Conservation (phyloP, 495 filamentous ascomycete genomes). For the Bathelium albidoporum region DNA sequence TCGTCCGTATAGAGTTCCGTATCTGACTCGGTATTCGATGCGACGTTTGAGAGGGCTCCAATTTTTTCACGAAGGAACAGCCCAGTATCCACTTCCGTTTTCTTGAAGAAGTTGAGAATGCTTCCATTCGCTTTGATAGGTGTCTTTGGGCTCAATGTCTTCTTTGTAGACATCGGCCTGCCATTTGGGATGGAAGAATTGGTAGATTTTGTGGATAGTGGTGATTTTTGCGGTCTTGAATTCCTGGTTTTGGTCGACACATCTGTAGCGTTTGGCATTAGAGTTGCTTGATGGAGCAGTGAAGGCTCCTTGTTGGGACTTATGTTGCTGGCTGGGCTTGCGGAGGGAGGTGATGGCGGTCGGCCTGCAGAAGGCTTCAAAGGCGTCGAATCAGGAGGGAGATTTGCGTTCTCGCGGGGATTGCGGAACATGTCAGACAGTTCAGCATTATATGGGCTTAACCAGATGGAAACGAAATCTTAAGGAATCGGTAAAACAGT, state of each 20-base stretch:
- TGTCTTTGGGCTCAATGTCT: slow-evolving; percentile 24
- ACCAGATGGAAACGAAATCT: background rate
- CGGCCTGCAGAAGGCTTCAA: slow-evolving; percentile 33
- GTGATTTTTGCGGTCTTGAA: slow-evolving; percentile 11
- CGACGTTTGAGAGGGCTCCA: slow-evolving; percentile 17
- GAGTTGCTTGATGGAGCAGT: background rate
- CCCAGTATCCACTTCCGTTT: slow-evolving; percentile 41
- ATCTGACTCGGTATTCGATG: slow-evolving; percentile 16
- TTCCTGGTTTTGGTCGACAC: slow-evolving; percentile 23
- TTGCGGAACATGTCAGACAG: slow-evolving; percentile 34
- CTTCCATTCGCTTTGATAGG: slow-evolving; percentile 50
- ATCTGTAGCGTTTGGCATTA: background rate
- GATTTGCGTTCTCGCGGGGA: slow-evolving; percentile 29
- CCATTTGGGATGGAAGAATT: slow-evolving; percentile 10
- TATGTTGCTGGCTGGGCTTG: background rate
- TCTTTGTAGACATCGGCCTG: slow-evolving; percentile 15
- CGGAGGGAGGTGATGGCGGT: slow-evolving; percentile 34
- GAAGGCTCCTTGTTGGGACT: background rate
- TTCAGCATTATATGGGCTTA: background rate
- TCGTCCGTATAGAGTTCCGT: slow-evolving; percentile 3
- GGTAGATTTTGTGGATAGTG: slow-evolving; percentile 7
- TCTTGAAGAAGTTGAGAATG: slow-evolving; percentile 77
- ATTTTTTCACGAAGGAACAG: slow-evolving; percentile 32
- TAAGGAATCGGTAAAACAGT: background rate
- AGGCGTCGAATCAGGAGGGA: slow-evolving; percentile 6